A percentile compares a stretch with the other conserved stretches of the same genome.
Conservation (phyloP, 176 grass and related monocot genomes). For the Typha latifolia region DNA sequence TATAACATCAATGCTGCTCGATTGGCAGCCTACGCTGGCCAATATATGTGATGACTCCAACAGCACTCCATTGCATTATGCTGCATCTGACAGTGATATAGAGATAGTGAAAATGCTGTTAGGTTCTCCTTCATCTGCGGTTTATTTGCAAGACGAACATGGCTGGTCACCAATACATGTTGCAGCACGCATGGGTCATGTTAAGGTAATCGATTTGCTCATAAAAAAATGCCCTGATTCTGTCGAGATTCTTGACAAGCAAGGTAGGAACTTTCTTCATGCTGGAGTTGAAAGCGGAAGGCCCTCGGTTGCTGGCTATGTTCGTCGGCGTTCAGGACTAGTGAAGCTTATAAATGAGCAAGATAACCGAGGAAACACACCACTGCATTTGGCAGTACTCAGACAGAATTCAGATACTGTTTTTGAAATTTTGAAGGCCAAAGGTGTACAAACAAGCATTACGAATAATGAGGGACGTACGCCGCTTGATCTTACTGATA, state of each 20-base stretch:
- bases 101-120: constrained; percentile 13
- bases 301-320: neutral
- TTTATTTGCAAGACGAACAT: constrained; percentile 19
- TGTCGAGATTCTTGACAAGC: constrained; percentile 18
- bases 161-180: constrained; percentile 28
- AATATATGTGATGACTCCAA: constrained; percentile 1
- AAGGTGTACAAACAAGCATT: constrained; percentile 11
- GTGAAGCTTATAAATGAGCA: constrained; percentile 23
- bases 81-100: constrained; percentile 24
- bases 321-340: neutral
- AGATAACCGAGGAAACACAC: constrained; percentile 36
- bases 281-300: constrained; percentile 12
- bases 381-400: constrained; percentile 24
- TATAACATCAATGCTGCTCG: constrained; percentile 25
- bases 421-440: constrained; percentile 9
- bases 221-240: constrained; percentile 20
- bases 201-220: neutral
- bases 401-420: constrained; percentile 6
- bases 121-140: neutral
- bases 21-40: constrained; percentile 22
- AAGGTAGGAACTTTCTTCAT: constrained; percentile 33
- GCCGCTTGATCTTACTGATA: constrained; percentile 11
- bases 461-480: constrained; percentile 39
- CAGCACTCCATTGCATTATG: constrained; percentile 27
- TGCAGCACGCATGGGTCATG: constrained; percentile 22